Evolutionary conservation across 1,284 basidiomycete species (phyloP), one percentile per base, ranked within the genome.

Genomic region (Chondrostereum purpureum): DNA sequence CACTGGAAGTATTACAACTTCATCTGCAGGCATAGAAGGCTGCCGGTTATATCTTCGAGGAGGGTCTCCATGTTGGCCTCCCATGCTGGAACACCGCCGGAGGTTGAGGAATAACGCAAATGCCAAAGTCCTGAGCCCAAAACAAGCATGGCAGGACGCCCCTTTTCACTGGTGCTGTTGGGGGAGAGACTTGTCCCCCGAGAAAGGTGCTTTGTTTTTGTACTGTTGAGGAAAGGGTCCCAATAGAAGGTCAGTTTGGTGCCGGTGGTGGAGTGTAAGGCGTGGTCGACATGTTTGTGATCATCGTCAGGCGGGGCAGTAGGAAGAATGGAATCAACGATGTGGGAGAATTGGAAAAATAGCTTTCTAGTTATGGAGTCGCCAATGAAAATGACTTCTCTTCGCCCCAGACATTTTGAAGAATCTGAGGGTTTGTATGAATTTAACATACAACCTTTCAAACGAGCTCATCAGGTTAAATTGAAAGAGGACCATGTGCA

Each of bases 101-200:
- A 85, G 13, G 67, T 56, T 31, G 72, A 63, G 1, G 78, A 69
- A 60, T 91, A 82, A 22, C 87, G 81, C 33, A 94, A 73, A 59
- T 88, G 91, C 91, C 91, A 93, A 27, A 94, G 68, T 0, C 92
- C 91, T 10, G 86, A 82, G 14, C 91, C 91, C 16, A 95, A 61
- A 6, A 92, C 83, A 20, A 92, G 72, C 34, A 95, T 64, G 0
- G 83, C 78, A 1, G 84, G 67, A 44, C 54, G 51, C 18, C 35
- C 14, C 6, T 43, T 31, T 22, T 27, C 14, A 17, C 36, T 16
- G 5, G 22, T 21, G 13, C n/a, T 12, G 12, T 43, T 40, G 8
- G 38, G 27, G 31, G 39, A 36, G 16, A 27, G 17, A 33, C 18
- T 24, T 20, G 37, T 39, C 14, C 20, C 41, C 6, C 33, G 22